phyloP scores from a whole-genome alignment of 768 basidiomycete species.

The Tricholomella constricta region DNA sequence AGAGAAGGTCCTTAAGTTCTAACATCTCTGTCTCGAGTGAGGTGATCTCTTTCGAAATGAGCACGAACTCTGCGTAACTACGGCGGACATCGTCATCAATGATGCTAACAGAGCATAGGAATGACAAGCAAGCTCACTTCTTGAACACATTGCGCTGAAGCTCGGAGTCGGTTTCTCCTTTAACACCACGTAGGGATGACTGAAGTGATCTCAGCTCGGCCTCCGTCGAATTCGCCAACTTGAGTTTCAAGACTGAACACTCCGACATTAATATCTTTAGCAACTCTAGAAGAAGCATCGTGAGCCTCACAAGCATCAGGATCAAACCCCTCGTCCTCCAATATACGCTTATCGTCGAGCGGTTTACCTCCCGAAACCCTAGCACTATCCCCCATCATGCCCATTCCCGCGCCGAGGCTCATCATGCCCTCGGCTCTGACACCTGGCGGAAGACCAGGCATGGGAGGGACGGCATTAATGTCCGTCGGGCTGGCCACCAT shows the following conservation, averaged over 20 bases:
- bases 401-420: conserved; percentile 20
- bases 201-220: conserved; percentile 76
- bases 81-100: background rate
- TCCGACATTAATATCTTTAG: conserved; percentile 10
- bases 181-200: conserved; percentile 69
- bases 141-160: conserved; percentile 94
- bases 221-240: conserved; percentile 88
- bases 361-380: conserved; percentile 45
- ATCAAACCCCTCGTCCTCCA: conserved; percentile 84
- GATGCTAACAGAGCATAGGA: background rate
- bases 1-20: conserved; percentile 90
- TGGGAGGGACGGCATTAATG: conserved; percentile 49
- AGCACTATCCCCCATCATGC: conserved; percentile 42
- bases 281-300: conserved; percentile 10
- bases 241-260: conserved; percentile 69
- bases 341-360: conserved; percentile 59
- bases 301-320: conserved; percentile 78
- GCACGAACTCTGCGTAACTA: conserved; percentile 96
- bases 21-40: conserved; percentile 97
- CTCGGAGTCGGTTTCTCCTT: conserved; percentile 74
- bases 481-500: conserved; percentile 69
- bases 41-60: conserved; percentile 96
- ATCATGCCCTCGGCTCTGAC: conserved; percentile 33
- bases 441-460: conserved; percentile 57
- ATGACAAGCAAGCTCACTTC: conserved; percentile 52